Conservation (phyloP, 2,329 filamentous ascomycete genomes). For the Claviceps capensis region DNA sequence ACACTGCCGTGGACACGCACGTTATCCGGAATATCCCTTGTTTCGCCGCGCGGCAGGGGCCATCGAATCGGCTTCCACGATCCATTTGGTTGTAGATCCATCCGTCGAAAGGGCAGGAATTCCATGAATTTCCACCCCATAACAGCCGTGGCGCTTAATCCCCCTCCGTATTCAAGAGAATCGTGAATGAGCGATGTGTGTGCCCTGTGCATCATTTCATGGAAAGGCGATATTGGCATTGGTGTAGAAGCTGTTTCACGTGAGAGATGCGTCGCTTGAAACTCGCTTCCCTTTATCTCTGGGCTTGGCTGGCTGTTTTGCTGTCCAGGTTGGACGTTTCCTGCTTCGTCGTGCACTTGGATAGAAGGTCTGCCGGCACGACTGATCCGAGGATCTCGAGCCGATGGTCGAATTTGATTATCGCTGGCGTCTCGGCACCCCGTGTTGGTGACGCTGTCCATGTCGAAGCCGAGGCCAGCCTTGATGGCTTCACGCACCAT, state of each 20-base stretch:
- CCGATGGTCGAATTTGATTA: slow-evolving; percentile 2
- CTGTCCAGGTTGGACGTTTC: slow-evolving; percentile 9
- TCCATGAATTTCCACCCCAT: slow-evolving; percentile 68
- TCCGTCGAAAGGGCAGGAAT: slow-evolving; percentile 65
- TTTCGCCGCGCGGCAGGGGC: slow-evolving; percentile 66
- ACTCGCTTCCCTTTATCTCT: slow-evolving; percentile 11
- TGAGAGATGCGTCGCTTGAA: background rate
- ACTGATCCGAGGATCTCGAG: slow-evolving; percentile 1
- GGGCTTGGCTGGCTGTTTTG: slow-evolving; percentile 9
- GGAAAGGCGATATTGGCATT: slow-evolving; percentile 27
- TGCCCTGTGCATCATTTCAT: slow-evolving; percentile 43
- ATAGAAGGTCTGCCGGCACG: slow-evolving; percentile 12
- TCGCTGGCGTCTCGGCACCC: slow-evolving; percentile 31
- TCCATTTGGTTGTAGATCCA: slow-evolving; percentile 61
- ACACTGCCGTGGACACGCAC: slow-evolving; percentile 63
- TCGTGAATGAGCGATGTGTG: slow-evolving; percentile 51
- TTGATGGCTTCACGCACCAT: slow-evolving; percentile 47
- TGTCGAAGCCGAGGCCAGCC: slow-evolving; percentile 59
- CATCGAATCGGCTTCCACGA: slow-evolving; percentile 70
- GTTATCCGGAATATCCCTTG: slow-evolving; percentile 58
- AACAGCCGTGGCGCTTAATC: slow-evolving; percentile 41
- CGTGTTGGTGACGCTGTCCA: slow-evolving; percentile 51
- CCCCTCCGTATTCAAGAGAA: slow-evolving; percentile 51
- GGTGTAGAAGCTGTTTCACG: slow-evolving; percentile 3
- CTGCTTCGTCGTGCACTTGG: slow-evolving; percentile 10